Evolutionary conservation across 2,329 filamentous ascomycete genomes (phyloP).

Genomic region (Emergomyces africanus): DNA sequence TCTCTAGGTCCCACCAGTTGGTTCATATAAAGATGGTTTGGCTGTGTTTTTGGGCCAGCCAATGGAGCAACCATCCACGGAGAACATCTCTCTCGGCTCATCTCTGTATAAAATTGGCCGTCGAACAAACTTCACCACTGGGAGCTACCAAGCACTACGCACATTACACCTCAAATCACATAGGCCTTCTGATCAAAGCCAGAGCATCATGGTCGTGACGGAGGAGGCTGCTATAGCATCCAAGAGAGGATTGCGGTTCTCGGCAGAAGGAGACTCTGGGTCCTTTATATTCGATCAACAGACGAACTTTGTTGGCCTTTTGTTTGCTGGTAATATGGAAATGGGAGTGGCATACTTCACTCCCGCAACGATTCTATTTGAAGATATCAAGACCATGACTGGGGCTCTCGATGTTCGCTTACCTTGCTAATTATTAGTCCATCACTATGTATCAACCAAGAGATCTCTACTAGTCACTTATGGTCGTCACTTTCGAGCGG

Average conservation of each 20-base stretch:
- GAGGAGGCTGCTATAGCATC: not conserved
- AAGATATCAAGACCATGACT: not conserved
- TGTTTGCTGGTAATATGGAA: conserved; percentile 1
- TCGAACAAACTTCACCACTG: not conserved
- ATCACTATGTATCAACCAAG: too few species aligned
- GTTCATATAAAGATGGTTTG: not conserved
- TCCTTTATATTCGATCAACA: not conserved
- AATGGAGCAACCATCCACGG: not conserved
- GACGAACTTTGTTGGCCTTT: not conserved
- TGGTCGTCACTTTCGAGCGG: too few species aligned
- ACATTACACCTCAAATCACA: not conserved
- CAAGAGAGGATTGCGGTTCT: not conserved
- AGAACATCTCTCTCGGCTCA: not conserved
- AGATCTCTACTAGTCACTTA: too few species aligned
- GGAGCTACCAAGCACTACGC: not conserved
- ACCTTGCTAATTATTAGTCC: too few species aligned
- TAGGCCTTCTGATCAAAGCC: too few species aligned
- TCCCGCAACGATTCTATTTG: not conserved
- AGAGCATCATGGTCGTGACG: not conserved
- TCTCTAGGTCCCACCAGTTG: not conserved
- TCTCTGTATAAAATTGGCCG: not conserved
- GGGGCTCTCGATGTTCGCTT: not conserved
- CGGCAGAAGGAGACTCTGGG: not conserved
- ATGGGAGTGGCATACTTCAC: conserved; percentile 1
- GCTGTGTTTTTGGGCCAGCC: not conserved